Evolutionary conservation across 345 rosid genomes (phyloP).

Genomic region (Trapa bicornis): DNA sequence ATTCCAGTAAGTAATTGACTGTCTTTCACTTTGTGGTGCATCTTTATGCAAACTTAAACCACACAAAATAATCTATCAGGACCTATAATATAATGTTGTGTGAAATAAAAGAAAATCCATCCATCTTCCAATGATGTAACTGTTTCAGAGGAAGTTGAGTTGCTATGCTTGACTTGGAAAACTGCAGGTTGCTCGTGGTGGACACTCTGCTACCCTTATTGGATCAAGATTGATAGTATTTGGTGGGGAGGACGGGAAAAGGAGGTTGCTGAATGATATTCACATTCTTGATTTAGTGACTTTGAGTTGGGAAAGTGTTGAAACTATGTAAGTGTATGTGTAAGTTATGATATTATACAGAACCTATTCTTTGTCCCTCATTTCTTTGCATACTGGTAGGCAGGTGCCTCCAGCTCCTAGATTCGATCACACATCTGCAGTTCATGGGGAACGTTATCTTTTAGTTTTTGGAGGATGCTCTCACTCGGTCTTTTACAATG

Average conservation of each 20-base stretch:
- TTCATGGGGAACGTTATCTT: conserved; percentile 65
- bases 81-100: neutral
- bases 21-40: neutral
- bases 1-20: conserved; percentile 43
- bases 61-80: neutral
- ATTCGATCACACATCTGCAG: conserved; percentile 89
- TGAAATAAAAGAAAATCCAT: neutral
- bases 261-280: conserved; percentile 75
- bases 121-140: neutral
- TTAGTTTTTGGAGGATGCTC: conserved; percentile 92
- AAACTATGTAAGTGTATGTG: conserved; percentile 48
- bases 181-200: conserved; percentile 79
- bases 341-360: conserved; percentile 1
- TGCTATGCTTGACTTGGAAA: conserved; percentile 9
- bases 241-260: conserved; percentile 83
- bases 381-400: conserved; percentile 42
- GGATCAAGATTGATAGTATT: conserved; percentile 67
- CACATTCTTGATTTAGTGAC: conserved; percentile 68
- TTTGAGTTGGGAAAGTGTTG: conserved; percentile 67
- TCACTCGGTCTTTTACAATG: conserved; percentile 80
- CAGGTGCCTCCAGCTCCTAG: conserved; percentile 92
- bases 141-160: conserved; percentile 4
- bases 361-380: conserved; percentile 14
- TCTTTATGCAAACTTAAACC: neutral
- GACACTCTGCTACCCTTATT: conserved; percentile 73